phyloP scores from a whole-genome alignment of 2,329 filamentous ascomycete genomes.

The Phaeosphaeria sp. region DNA sequence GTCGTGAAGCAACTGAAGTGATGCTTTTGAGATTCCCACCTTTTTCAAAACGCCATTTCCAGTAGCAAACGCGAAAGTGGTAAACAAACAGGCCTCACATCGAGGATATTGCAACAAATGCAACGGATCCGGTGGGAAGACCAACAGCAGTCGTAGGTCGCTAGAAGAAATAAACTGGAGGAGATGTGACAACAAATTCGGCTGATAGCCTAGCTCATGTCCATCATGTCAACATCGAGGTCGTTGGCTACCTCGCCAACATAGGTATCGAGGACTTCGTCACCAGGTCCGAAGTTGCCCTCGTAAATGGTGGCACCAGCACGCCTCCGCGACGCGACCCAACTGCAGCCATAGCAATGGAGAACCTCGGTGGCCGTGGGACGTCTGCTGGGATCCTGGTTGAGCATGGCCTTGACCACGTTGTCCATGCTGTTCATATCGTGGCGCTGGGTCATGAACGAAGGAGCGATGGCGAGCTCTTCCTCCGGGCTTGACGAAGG shows the following conservation, averaged over 20 bases:
- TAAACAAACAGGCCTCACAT: constrained; percentile 10
- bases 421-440: constrained; percentile 80
- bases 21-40: constrained; percentile 9
- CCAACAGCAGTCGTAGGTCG: neutral
- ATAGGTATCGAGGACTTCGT: constrained; percentile 60
- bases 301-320: constrained; percentile 95
- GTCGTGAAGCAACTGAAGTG: constrained; percentile 4
- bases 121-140: constrained; percentile 12
- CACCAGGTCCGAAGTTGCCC: constrained; percentile 89
- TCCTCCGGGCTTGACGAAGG: constrained; percentile 38
- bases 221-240: constrained; percentile 65
- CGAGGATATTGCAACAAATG: constrained; percentile 15
- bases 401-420: constrained; percentile 88
- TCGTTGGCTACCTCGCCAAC: constrained; percentile 49
- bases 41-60: constrained; percentile 21
- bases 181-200: constrained; percentile 1
- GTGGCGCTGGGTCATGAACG: constrained; percentile 83
- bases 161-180: neutral
- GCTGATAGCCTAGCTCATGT: constrained; percentile 47
- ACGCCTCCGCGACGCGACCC: constrained; percentile 77
- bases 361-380: constrained; percentile 79
- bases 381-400: constrained; percentile 73
- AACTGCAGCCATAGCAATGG: constrained; percentile 74
- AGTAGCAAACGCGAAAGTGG: constrained; percentile 15
- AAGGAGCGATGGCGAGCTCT: constrained; percentile 73